These are phyloP conservation scores for Crithidia expoeki DNA, from an alignment of 208 protist species.

Conservation along the genomic window DNA sequence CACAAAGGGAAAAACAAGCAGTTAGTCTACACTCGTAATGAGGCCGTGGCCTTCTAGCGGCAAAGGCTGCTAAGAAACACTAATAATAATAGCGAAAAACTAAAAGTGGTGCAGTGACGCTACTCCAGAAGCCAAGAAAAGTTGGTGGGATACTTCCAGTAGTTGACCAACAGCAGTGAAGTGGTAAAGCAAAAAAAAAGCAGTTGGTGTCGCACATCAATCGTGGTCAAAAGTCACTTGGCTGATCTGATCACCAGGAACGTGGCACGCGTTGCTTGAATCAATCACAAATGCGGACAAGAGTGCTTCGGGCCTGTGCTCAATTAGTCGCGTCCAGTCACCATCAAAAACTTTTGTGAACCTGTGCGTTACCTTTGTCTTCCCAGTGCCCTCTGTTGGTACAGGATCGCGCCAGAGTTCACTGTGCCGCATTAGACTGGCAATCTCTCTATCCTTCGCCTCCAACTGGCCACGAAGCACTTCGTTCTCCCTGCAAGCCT, in stretches of 20 bases:
- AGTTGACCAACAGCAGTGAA: not conserved
- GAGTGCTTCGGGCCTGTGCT: conserved; percentile 57
- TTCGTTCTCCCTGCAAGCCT: conserved; percentile 35
- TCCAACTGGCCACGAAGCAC: conserved; percentile 17
- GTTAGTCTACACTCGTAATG: conserved; percentile 9
- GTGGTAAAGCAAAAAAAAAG: not conserved
- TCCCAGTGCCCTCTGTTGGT: conserved; percentile 36
- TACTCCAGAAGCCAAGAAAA: not conserved
- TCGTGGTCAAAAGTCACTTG: conserved; percentile 50
- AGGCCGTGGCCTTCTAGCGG: not conserved
- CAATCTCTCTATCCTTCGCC: conserved; percentile 47
- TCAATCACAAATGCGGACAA: conserved; percentile 66
- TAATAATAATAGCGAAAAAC: conserved; percentile 8
- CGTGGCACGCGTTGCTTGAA: conserved; percentile 67
- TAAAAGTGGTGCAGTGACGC: not conserved
- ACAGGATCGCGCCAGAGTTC: conserved; percentile 28
- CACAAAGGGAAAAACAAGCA: not conserved
- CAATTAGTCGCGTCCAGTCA: conserved; percentile 56
- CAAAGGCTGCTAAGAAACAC: conserved; percentile 1
- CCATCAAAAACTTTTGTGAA: conserved; percentile 71
- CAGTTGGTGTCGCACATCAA: not conserved
- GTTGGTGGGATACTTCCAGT: not conserved
- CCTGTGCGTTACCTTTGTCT: conserved; percentile 47
- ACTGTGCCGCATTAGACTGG: conserved; percentile 35
- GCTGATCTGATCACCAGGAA: conserved; percentile 59